Base-by-base conservation (phyloP, 495 filamentous ascomycete genomes). In the Clohesyomyces aquaticus region DNA sequence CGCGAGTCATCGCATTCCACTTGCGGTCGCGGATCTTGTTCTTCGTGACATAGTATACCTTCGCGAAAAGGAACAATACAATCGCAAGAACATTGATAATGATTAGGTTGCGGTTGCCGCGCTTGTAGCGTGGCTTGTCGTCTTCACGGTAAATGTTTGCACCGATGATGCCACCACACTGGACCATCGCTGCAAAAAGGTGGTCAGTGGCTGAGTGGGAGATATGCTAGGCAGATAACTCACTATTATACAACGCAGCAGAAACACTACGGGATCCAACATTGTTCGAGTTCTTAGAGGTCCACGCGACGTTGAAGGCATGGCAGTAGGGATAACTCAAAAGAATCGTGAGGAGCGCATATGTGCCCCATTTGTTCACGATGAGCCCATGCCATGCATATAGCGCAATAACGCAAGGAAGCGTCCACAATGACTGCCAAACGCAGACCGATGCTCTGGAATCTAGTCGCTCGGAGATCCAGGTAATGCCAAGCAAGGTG, bases 201-300 rank as follows among this genome's bases (percentile, higher is more conserved):
- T n/a, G n/a, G n/a, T n/a, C n/a, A n/a, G n/a, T n/a, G n/a, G n/a
- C n/a, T n/a, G 32, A 38, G 32, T 14, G 6, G 14, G 32, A 38
- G 6, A 38, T 14, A 38, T 6, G 14, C 32, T 14, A 14, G 32
- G 32, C 32, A 38, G 32, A 6, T 38, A 14, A 38, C 32, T 14
- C n/a, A n/a, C n/a, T 90, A 74, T 91, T 91, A 71, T 92, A 92
- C 90, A 66, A 55, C 81, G 82, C 14, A 75, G 76, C 12, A 49
- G 27, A 55, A 2, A 65, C 56, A 4, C 55, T 59, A 14, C 62
- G 38, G 11, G 62, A 51, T 1, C 62, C 41, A 1, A 65, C 62
- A 19, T 41, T 59, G 46, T 56, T 56, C 2, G 42, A 28, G 28
- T 65, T 61, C 4, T 56, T 21, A 14, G 26, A 46, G 25, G 18